phyloP scores from a whole-genome alignment of 768 basidiomycete species.

The Phylloporus scabripes region DNA sequence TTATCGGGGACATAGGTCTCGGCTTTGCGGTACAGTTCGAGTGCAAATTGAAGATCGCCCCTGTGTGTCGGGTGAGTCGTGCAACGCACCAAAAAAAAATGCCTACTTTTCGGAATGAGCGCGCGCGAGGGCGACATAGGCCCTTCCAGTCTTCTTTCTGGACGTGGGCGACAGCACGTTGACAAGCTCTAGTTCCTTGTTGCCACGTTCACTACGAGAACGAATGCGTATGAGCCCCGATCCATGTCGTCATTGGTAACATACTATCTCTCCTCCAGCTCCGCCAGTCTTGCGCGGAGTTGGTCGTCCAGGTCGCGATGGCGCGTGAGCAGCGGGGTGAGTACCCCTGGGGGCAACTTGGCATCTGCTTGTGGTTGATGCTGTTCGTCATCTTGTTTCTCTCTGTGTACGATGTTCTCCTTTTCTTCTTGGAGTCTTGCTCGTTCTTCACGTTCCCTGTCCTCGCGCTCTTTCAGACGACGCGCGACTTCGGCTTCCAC shows the following conservation, averaged over 20 bases:
- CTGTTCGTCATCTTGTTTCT: constrained; percentile 12
- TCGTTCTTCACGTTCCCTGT: constrained; percentile 31
- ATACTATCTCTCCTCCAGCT: constrained; percentile 70
- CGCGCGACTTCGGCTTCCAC: constrained; percentile 72
- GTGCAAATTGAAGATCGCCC: constrained; percentile 73
- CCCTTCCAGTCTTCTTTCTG: constrained; percentile 76
- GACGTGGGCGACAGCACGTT: constrained; percentile 66
- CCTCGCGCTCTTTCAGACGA: constrained; percentile 47
- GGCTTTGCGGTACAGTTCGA: constrained; percentile 79
- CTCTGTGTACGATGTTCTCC: constrained; percentile 19
- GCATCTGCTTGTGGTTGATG: constrained; percentile 7
- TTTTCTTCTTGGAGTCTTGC: constrained; percentile 20
- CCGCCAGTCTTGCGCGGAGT: constrained; percentile 55
- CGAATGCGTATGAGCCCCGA: constrained; percentile 11
- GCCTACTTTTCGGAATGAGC: constrained; percentile 75
- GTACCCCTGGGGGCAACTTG: constrained; percentile 35
- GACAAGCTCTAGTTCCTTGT: constrained; percentile 54
- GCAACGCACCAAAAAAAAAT: neutral
- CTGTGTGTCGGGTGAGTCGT: constrained; percentile 31
- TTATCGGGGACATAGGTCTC: constrained; percentile 84
- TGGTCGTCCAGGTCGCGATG: constrained; percentile 68
- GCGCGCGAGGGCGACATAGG: constrained; percentile 79
- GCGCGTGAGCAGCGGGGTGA: constrained; percentile 57
- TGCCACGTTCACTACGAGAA: constrained; percentile 48
- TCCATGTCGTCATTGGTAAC: constrained; percentile 25